A percentile compares a stretch with the other conserved stretches of the same genome.
Conservation (phyloP, 2,329 filamentous ascomycete species). For the Blastomyces gilchristii region DNA sequence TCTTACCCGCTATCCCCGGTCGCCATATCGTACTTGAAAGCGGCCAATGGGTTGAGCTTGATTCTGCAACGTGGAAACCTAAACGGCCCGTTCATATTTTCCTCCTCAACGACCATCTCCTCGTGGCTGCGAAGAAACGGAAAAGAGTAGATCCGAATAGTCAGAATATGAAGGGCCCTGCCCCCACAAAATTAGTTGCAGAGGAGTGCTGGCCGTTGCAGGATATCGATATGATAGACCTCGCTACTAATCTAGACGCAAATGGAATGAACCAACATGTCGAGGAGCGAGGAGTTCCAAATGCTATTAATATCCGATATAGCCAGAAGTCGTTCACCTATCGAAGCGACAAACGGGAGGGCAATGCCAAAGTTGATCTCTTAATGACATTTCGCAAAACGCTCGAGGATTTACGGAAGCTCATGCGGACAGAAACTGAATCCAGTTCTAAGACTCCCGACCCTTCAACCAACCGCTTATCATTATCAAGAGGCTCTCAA, state of each 20-base stretch:
- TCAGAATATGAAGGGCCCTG: slow-evolving; percentile 36
- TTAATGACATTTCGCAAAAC: slow-evolving; percentile 87
- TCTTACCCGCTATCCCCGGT: slow-evolving; percentile 79
- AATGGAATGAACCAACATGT: slow-evolving; percentile 31
- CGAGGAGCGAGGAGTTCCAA: slow-evolving; percentile 54
- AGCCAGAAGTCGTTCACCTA: slow-evolving; percentile 92
- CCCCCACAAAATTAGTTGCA: slow-evolving; percentile 66
- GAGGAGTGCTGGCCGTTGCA: slow-evolving; percentile 90
- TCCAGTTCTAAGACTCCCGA: slow-evolving; percentile 75
- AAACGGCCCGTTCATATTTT: slow-evolving; percentile 82
- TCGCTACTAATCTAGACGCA: slow-evolving; percentile 46
- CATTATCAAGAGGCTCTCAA: slow-evolving; percentile 55
- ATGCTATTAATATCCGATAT: slow-evolving; percentile 83
- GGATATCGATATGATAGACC: slow-evolving; percentile 86
- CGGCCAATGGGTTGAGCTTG: slow-evolving; percentile 86
- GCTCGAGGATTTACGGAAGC: slow-evolving; percentile 81
- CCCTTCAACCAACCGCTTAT: slow-evolving; percentile 67
- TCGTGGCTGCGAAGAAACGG: slow-evolving; percentile 87
- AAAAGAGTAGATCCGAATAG: slow-evolving; percentile 62
- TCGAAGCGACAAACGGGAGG: slow-evolving; percentile 71
- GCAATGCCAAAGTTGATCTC: slow-evolving; percentile 66
- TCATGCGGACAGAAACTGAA: slow-evolving; percentile 74
- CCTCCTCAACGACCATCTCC: slow-evolving; percentile 83
- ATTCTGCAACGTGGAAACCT: slow-evolving; percentile 95
- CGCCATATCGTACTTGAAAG: slow-evolving; percentile 91